Conservation (phyloP, 768 basidiomycete genomes). For the Tephrocybe sp. region DNA sequence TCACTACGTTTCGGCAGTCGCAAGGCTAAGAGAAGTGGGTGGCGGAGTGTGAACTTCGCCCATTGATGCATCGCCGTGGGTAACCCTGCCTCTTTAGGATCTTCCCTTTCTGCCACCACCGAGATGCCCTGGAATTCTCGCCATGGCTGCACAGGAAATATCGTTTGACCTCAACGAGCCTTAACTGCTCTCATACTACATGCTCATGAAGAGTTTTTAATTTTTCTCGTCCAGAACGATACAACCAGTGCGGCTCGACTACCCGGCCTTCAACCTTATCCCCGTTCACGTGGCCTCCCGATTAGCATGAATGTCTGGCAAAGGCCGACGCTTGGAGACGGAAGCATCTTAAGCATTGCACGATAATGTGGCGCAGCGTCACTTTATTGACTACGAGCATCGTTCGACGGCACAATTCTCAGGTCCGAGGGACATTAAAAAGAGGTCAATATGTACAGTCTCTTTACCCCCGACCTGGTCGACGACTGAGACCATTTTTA, state of each 20-base stretch:
- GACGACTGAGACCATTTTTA: too few species aligned
- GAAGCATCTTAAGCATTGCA: background rate
- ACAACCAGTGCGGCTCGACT: background rate
- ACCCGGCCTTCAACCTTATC: conserved; percentile 13
- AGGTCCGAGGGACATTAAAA: background rate
- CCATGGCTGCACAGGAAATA: background rate
- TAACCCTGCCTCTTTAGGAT: conserved; percentile 34
- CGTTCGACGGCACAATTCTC: background rate
- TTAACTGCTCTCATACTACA: background rate
- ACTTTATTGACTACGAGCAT: background rate
- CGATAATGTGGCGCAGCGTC: conserved; percentile 13
- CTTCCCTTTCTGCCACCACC: conserved; percentile 15
- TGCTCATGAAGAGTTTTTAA: background rate
- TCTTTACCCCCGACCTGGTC: too few species aligned
- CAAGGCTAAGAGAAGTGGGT: conserved; percentile 39
- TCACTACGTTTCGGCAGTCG: conserved; percentile 39
- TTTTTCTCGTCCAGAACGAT: conserved; percentile 5
- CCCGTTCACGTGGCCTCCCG: conserved; percentile 14
- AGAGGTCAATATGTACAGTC: too few species aligned
- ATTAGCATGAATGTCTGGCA: background rate
- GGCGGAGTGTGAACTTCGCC: conserved; percentile 42
- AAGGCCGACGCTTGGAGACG: background rate
- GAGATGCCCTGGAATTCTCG: conserved; percentile 18
- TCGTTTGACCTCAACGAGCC: background rate
- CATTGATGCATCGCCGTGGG: conserved; percentile 46